Percentiles rank a stretch among this genome's conserved stretches.
These are phyloP conservation scores for Persicaria tinctoria DNA, from an alignment of 148 eudicot species.

Conservation along the genomic window DNA sequence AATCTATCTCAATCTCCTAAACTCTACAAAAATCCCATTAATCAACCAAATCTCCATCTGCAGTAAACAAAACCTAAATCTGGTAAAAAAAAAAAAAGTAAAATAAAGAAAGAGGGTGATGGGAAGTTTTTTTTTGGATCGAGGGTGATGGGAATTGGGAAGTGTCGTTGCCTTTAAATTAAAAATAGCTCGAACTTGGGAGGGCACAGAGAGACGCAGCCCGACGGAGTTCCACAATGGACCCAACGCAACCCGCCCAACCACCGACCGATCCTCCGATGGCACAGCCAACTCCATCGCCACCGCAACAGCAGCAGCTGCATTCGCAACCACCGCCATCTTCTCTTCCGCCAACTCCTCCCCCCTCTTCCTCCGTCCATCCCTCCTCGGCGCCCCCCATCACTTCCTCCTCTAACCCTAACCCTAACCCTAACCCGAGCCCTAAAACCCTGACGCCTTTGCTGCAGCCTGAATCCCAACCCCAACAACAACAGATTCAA, in stretches of 20 bases:
- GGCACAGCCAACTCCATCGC: slow-evolving; percentile 10
- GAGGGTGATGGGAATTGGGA: no score
- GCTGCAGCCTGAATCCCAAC: slow-evolving; percentile 17
- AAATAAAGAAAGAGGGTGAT: no score
- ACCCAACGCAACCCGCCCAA: neutral
- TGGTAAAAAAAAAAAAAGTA: no score
- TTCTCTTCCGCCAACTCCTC: slow-evolving; percentile 16
- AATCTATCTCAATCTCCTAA: no score
- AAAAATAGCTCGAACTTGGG: no score
- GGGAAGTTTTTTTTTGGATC: no score
- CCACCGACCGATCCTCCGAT: slow-evolving; percentile 9
- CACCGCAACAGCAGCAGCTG: slow-evolving; percentile 14
- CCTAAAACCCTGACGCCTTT: slow-evolving; percentile 10
- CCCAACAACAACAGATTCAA: slow-evolving; percentile 12
- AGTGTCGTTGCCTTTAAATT: no score
- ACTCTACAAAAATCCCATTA: no score
- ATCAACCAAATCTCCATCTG: no score
- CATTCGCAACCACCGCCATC: slow-evolving; percentile 16
- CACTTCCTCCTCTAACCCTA: slow-evolving; percentile 20
- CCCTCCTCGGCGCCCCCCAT: slow-evolving; percentile 19
- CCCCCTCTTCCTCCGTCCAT: slow-evolving; percentile 8
- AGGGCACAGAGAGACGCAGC: no score
- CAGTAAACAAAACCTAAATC: no score
- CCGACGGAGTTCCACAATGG: neutral
- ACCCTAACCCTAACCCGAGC: slow-evolving; percentile 34